Evolutionary conservation across 2,329 filamentous ascomycete species (phyloP).

Genomic region (Sodiomyces alkalinus): DNA sequence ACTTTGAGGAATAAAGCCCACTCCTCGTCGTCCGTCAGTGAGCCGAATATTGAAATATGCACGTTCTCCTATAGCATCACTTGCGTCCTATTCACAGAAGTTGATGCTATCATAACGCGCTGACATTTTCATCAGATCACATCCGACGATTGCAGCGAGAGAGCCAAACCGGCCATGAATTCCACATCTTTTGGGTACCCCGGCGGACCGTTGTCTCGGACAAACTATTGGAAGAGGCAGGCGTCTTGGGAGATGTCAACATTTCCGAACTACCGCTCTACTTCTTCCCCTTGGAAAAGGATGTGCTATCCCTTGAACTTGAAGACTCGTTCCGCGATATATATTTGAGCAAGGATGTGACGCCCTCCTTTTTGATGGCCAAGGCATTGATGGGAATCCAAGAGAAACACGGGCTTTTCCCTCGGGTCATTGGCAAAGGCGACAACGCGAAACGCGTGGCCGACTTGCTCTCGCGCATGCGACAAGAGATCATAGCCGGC

Average conservation of each 20-base stretch:
- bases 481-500: conserved; percentile 71
- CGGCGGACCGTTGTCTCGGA: conserved; percentile 84
- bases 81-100: conserved; percentile 14
- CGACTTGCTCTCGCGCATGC: conserved; percentile 78
- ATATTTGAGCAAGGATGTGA: conserved; percentile 81
- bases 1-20: conserved; percentile 34
- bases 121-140: conserved; percentile 57
- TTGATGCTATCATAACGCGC: conserved; percentile 39
- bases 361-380: conserved; percentile 75
- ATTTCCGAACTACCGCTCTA: conserved; percentile 76
- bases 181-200: conserved; percentile 92
- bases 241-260: conserved; percentile 82
- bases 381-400: conserved; percentile 91
- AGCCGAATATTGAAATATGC: conserved; percentile 9
- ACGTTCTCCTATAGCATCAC: conserved; percentile 26
- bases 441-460: conserved; percentile 83
- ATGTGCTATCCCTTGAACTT: conserved; percentile 81
- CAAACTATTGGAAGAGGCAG: conserved; percentile 79
- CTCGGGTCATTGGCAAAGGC: conserved; percentile 86
- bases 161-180: conserved; percentile 83
- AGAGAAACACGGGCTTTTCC: conserved; percentile 82
- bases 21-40: conserved; percentile 5
- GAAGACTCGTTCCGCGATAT: conserved; percentile 77
- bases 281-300: conserved; percentile 83
- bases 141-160: conserved; percentile 81